Conservation (phyloP, 2,329 filamentous ascomycete genomes). For the Verticillium isaacii region DNA sequence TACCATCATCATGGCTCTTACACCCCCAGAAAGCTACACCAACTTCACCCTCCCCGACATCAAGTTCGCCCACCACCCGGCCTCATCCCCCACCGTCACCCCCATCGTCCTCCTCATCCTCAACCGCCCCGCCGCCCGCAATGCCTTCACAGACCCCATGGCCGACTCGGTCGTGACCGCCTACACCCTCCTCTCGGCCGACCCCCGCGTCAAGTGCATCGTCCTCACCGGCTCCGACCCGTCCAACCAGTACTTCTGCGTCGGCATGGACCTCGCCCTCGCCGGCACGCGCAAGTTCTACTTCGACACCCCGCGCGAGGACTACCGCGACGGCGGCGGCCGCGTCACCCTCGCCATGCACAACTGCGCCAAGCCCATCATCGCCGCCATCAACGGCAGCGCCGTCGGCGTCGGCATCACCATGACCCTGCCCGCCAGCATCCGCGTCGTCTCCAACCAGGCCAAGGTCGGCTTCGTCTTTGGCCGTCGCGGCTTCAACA, state of each 20-base stretch:
- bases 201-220: slow-evolving; percentile 49
- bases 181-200: slow-evolving; percentile 44
- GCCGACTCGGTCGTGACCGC: slow-evolving; percentile 53
- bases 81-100: slow-evolving; percentile 48
- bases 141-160: slow-evolving; percentile 66
- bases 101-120: slow-evolving; percentile 59
- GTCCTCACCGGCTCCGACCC: slow-evolving; percentile 49
- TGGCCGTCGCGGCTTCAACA: slow-evolving; percentile 61
- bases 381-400: slow-evolving; percentile 54
- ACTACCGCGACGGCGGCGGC: slow-evolving; percentile 47
- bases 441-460: slow-evolving; percentile 46
- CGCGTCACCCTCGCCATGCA: slow-evolving; percentile 50
- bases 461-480: slow-evolving; percentile 75
- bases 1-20: neutral
- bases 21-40: slow-evolving; percentile 32
- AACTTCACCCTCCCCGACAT: slow-evolving; percentile 36
- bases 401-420: slow-evolving; percentile 59
- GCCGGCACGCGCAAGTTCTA: slow-evolving; percentile 14
- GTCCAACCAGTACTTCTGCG: slow-evolving; percentile 49
- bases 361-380: slow-evolving; percentile 52
- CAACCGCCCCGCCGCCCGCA: slow-evolving; percentile 60
- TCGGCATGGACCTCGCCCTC: slow-evolving; percentile 47
- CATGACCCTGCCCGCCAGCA: slow-evolving; percentile 52
- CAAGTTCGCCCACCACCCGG: slow-evolving; percentile 43
- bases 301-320: slow-evolving; percentile 18